These are phyloP conservation scores for Solanum raphanifolium DNA, from an alignment of 257 asterid species.

Conservation along the genomic window DNA sequence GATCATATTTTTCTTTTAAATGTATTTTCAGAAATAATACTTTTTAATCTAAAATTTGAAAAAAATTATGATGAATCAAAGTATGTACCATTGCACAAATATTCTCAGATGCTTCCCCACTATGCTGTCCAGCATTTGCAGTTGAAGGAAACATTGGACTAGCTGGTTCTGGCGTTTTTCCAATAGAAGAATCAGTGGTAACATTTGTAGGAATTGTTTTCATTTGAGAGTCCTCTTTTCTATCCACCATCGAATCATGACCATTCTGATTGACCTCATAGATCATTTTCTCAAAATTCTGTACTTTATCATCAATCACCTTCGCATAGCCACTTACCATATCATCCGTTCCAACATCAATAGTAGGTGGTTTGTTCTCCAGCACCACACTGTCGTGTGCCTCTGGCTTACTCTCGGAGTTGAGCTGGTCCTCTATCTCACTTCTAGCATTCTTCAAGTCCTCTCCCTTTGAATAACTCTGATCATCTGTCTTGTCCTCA, in stretches of 20 bases:
- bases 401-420: neutral
- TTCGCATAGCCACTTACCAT: conserved; percentile 10
- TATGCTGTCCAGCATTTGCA: no score
- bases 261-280: no score
- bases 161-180: no score
- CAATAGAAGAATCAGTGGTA: neutral
- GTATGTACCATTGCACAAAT: no score
- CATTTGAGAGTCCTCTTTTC: neutral
- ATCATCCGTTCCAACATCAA: conserved; percentile 11
- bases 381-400: neutral
- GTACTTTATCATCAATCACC: conserved; percentile 3
- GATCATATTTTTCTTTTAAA: no score
- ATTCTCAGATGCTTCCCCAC: no score
- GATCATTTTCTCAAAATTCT: neutral
- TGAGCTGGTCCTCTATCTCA: conserved; percentile 13
- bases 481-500: conserved; percentile 13
- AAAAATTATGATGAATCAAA: no score
- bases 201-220: neutral
- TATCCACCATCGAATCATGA: conserved; percentile 8
- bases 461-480: neutral
- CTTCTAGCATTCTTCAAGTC: neutral
- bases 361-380: conserved; percentile 17
- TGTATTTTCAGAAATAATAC: no score
- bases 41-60: no score
- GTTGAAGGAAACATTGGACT: no score